Base-by-base conservation (phyloP, 2,329 filamentous ascomycete genomes). In the Aspergillus thermomutatus region DNA sequence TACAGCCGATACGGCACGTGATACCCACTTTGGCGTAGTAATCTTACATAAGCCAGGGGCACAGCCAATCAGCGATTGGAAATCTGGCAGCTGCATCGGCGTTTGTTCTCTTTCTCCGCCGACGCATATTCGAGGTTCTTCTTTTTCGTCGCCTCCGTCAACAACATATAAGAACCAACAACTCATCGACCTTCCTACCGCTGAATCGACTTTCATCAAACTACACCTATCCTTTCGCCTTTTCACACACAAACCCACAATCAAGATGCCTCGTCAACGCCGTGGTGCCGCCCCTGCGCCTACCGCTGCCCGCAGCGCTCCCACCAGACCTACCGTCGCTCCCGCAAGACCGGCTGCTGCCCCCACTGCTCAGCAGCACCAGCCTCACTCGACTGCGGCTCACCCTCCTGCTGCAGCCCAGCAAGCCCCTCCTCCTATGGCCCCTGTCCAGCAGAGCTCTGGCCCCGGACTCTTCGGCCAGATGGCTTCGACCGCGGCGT, bases 401-500 rank as follows among this genome's bases (percentile, higher is more conserved):
- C 73, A 76, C 56, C 79, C 77, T 25, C 74, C 76, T 37, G 67
- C 77, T 53, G 74, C 81, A 49, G 75, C 77, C 53, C 75, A 81
- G 60, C 77, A 81, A 50, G 75, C 80, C 55, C 83, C 84, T 54
- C 75, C 80, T 54, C 74, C 76, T 56, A 70, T 62, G 72, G 61
- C 69, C 72, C 59, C 78, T 68, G 72, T 72, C 50, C 75, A 78
- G 59, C 79, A 77, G 64, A 77, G 80, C 53, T 82, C 88, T 64
- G 90, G 92, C 27, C 87, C 91, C 4, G 93, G 94, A 62, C 83
- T 99, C 10, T 91, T 99, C 67, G 93, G 91, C 58, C 91, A 97
- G 83, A 97, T 99, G 90, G 94, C 94, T 65, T 92, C 88, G 73
- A 99, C 94, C 56, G 94, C 94, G 75, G 94, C 94, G 93, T 97